These are phyloP conservation scores for Grifola frondosa DNA, from an alignment of 1,284 basidiomycete genomes.

Conservation along the genomic window DNA sequence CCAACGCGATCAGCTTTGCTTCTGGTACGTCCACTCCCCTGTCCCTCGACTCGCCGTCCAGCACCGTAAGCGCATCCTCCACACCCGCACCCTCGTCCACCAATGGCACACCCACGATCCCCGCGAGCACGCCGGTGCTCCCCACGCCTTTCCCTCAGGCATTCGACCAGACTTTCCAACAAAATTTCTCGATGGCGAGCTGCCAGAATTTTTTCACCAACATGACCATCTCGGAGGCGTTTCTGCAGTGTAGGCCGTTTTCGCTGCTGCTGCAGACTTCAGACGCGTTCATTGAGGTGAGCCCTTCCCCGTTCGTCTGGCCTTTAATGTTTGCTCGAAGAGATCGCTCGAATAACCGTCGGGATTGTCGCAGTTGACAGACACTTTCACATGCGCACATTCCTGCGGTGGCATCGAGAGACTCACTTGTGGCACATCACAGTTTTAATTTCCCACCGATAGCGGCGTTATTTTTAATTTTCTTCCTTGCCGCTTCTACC, in stretches of 20 bases:
- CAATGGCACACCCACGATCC: conserved; percentile 24
- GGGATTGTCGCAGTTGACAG: too few species aligned
- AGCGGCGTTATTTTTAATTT: conserved; percentile 1
- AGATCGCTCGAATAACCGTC: too few species aligned
- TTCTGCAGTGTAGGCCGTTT: conserved; percentile 73
- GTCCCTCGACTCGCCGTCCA: conserved; percentile 9
- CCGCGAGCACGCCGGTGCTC: conserved; percentile 40
- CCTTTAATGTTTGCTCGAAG: too few species aligned
- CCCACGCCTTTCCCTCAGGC: conserved; percentile 78
- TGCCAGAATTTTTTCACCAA: conserved; percentile 73
- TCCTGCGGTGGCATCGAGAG: too few species aligned
- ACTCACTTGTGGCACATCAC: too few species aligned
- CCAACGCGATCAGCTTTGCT: conserved; percentile 9
- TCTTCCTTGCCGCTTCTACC: conserved; percentile 1
- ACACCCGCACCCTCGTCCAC: conserved; percentile 6
- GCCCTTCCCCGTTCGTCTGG: too few species aligned
- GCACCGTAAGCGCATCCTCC: conserved; percentile 11
- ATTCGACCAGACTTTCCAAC: conserved; percentile 60
- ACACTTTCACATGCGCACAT: too few species aligned
- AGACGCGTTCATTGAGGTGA: conserved; percentile 54
- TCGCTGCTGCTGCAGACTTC: conserved; percentile 67
- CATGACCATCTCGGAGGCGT: conserved; percentile 62
- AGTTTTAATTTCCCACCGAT: too few species aligned
- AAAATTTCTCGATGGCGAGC: conserved; percentile 59
- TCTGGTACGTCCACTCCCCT: conserved; percentile 11